Percentiles rank a stretch among this genome's conserved stretches.
Conservation (phyloP, 148 eudicot genomes). For the Polygonum aviculare region DNA sequence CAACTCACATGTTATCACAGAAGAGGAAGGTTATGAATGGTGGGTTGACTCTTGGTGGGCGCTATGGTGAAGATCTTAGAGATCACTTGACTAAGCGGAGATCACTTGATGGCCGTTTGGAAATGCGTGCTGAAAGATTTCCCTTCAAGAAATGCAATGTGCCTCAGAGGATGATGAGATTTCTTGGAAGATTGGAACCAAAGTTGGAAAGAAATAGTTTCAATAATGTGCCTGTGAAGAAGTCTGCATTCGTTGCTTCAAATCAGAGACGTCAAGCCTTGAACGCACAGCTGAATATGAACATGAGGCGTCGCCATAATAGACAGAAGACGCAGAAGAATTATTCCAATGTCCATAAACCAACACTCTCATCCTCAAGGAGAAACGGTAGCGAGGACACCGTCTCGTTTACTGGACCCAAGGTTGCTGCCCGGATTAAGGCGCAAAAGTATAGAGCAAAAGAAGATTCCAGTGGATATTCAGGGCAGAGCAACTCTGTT, state of each 20-base stretch:
- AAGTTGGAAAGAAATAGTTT: slow-evolving; percentile 20
- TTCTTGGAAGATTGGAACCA: slow-evolving; percentile 26
- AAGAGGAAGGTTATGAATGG: slow-evolving; percentile 27
- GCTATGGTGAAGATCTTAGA: slow-evolving; percentile 39
- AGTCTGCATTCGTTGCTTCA: slow-evolving; percentile 7
- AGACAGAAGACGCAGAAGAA: slow-evolving; percentile 14
- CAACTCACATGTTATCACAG: slow-evolving; percentile 17
- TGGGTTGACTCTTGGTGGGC: slow-evolving; percentile 21
- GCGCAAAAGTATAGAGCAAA: neutral
- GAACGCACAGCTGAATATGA: slow-evolving; percentile 18
- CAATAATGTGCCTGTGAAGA: slow-evolving; percentile 10
- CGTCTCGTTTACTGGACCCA: slow-evolving; percentile 34
- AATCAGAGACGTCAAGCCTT: slow-evolving; percentile 18
- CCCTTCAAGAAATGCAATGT: slow-evolving; percentile 22
- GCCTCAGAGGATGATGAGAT: slow-evolving; percentile 10
- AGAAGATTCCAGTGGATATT: slow-evolving; percentile 5
- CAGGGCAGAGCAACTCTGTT: slow-evolving; percentile 3
- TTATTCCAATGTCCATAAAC: slow-evolving; percentile 20
- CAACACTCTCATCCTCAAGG: slow-evolving; percentile 14
- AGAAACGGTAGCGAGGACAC: slow-evolving; percentile 20
- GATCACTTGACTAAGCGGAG: slow-evolving; percentile 36
- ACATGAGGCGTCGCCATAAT: slow-evolving; percentile 21
- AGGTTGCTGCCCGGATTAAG: slow-evolving; percentile 37
- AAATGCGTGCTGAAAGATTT: slow-evolving; percentile 12
- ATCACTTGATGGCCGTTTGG: slow-evolving; percentile 11